Base-by-base conservation (phyloP, 2,329 filamentous ascomycete genomes). In the Dactylonectria macrodidyma region DNA sequence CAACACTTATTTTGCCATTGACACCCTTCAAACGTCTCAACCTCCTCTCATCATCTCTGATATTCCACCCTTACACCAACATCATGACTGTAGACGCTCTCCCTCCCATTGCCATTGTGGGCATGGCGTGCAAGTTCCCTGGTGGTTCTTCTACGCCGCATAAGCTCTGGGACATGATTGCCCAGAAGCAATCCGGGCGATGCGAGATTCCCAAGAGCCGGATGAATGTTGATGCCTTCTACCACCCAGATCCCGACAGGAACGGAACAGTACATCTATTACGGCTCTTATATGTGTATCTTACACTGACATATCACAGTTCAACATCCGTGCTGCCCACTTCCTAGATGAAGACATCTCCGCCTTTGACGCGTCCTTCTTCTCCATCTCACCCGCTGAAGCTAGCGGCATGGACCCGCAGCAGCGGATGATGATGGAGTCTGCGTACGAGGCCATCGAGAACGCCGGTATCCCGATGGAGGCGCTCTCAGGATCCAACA, bases 381-480 rank as follows among this genome's bases (percentile, higher is more conserved):
- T 76, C 56, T 66, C 66, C 19, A 67, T 76, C 34, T 69, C 70
- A 4, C 46, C 59, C 8, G 41, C 56, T 1, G 74, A 79, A 54
- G 76, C 76, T 26, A 62, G 24, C 12, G 22, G 60, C 33, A 71
- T 75, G 34, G 73, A 75, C 22, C 74, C 74, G 5, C 70, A 73
- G 33, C 71, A 75, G 34, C 66, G 72, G 1, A 56, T 69, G 14
- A 46, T 75, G 11, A 65, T 76, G 26, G 72, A 75, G 61, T 55
- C 63, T 1, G 58, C 46, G 3, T 56, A 61, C 24, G 63, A 66
- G 46, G 63, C 71, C 24, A 62, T 75, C 14, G 73, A 76, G 50
- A 71, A 67, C 48, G 78, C 76, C 0, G 81, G 81, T 14, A 58
- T 80, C 2, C 65, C 76, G 7, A 52, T 56, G 54, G 64, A 66